Conservation (phyloP, 2,329 filamentous ascomycete genomes). For the Fusarium stilboides region DNA sequence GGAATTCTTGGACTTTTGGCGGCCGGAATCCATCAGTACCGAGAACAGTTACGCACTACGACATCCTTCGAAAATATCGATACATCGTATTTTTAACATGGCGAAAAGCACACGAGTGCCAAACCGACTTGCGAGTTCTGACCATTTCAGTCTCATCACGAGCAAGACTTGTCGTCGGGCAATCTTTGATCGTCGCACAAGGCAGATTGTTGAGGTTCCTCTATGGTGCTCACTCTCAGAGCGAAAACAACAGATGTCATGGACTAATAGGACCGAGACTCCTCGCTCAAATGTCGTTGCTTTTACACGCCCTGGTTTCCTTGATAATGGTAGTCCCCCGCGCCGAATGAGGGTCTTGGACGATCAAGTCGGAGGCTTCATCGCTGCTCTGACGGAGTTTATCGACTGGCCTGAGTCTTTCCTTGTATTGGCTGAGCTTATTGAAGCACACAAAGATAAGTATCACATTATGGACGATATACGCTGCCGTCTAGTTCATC, state of each 20-base stretch:
- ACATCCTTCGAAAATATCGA: background rate
- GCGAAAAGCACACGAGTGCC: background rate
- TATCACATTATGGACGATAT: no score
- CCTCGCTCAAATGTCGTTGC: no score
- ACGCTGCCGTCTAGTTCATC: no score
- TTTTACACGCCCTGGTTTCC: background rate
- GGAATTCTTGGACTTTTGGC: background rate
- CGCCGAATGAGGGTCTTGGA: background rate
- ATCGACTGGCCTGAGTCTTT: no score
- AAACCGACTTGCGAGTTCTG: background rate
- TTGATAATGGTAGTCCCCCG: background rate
- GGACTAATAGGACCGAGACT: no score
- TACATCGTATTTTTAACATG: background rate
- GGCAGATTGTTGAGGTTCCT: no score
- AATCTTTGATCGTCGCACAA: no score
- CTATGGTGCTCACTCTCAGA: no score
- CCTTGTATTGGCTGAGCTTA: no score
- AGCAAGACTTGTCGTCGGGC: no score
- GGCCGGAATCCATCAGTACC: background rate
- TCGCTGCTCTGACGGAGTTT: background rate
- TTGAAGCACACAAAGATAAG: background rate
- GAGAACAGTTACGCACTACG: background rate
- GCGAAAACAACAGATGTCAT: no score
- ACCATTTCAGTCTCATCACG: no score
- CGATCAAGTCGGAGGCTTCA: background rate